phyloP scores from a whole-genome alignment of 192 early-diverging fungal genomes.

The Backusella mclennaniae region DNA sequence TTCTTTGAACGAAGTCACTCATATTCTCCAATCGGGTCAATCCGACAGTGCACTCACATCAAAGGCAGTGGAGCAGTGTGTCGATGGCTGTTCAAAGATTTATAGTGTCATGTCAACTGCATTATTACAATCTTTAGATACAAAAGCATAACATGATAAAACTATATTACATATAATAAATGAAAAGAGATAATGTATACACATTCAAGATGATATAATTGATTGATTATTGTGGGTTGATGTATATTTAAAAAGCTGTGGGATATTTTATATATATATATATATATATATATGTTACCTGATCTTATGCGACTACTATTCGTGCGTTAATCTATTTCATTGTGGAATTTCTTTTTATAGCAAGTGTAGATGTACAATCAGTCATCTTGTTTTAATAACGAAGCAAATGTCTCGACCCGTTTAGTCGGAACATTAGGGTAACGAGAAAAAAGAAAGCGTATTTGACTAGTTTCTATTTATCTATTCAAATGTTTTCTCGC shows the following conservation, averaged over 20 bases:
- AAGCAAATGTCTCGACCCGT: too few relatives aligned
- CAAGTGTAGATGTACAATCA: too few relatives aligned
- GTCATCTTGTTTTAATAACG: too few relatives aligned
- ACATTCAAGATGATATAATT: not conserved
- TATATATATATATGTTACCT: not conserved
- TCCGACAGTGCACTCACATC: conserved; percentile 43
- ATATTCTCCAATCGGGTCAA: conserved; percentile 73
- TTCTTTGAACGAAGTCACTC: conserved; percentile 74
- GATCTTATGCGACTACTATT: not conserved
- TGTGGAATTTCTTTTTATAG: too few relatives aligned
- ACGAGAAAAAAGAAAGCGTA: too few relatives aligned
- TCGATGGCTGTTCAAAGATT: conserved; percentile 76
- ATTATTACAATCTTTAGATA: conserved; percentile 48
- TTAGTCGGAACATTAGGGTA: too few relatives aligned
- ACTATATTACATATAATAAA: too few relatives aligned
- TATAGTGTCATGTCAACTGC: conserved; percentile 66
- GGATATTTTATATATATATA: too few relatives aligned
- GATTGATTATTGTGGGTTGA: not conserved
- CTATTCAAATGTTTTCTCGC: too few relatives aligned
- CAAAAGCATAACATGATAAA: not conserved
- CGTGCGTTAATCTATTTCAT: not conserved
- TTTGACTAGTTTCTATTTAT: too few relatives aligned
- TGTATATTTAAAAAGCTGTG: too few relatives aligned
- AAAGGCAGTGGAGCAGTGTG: conserved; percentile 69
- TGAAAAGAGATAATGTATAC: too few relatives aligned